Percentiles rank a stretch among this genome's conserved stretches.
These are phyloP conservation scores for Sordariomycetes sp. DNA, from an alignment of 2,329 filamentous ascomycete species.

Conservation along the genomic window DNA sequence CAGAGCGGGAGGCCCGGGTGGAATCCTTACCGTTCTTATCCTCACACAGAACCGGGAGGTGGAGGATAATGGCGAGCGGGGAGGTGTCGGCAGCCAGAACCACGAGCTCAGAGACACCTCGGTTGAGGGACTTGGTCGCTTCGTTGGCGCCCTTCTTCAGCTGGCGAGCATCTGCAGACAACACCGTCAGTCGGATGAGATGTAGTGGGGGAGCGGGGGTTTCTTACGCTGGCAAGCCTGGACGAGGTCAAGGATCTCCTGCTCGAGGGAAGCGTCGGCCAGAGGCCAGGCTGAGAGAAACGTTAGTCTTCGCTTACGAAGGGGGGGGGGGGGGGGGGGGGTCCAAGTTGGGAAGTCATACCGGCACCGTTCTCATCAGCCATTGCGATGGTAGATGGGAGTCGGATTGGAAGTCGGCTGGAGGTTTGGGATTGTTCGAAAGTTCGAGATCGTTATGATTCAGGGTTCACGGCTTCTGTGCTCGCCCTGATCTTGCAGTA, in stretches of 20 bases:
- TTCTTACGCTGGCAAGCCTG: constrained; percentile 51
- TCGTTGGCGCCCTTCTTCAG: constrained; percentile 87
- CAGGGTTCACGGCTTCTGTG: constrained; percentile 6
- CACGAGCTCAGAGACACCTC: constrained; percentile 82
- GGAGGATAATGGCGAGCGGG: constrained; percentile 78
- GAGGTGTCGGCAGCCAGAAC: constrained; percentile 82
- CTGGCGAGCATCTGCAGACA: constrained; percentile 48
- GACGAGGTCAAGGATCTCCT: constrained; percentile 74
- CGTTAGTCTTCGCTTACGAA: background rate
- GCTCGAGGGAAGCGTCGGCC: constrained; percentile 62
- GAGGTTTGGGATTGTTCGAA: background rate
- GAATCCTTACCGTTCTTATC: constrained; percentile 47
- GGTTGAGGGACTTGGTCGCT: constrained; percentile 79
- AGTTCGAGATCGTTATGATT: background rate
- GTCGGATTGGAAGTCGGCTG: background rate
- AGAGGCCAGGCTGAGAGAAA: constrained; percentile 48
- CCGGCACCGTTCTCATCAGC: constrained; percentile 5
- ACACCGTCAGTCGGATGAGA: background rate
- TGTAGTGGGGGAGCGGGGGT: background rate
- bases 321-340: background rate
- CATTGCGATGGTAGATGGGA: background rate
- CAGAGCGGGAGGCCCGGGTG: constrained; percentile 19
- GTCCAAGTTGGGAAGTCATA: background rate
- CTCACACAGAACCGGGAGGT: constrained; percentile 81
- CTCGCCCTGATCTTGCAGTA: constrained; percentile 3